Evolutionary conservation across 176 grass and related monocot species (phyloP).

Genomic region (Aegilops bicornis): DNA sequence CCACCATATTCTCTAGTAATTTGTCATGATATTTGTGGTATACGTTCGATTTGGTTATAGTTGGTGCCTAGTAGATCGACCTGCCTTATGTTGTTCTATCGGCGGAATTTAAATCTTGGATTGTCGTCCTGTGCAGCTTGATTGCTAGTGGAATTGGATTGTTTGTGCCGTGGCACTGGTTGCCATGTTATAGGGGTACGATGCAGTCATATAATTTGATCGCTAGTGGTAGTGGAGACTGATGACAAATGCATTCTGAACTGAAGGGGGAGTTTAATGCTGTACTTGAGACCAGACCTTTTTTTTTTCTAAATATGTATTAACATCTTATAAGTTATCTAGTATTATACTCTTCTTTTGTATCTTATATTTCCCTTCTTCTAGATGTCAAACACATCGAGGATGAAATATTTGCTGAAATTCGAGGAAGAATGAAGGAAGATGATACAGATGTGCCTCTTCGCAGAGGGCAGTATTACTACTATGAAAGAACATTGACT

Average conservation of each 20-base stretch:
- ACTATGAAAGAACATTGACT: conserved; percentile 69
- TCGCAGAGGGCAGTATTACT: conserved; percentile 64
- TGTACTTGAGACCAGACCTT: not conserved
- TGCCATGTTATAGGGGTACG: not conserved
- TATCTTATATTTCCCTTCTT: not conserved
- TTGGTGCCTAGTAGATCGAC: not conserved
- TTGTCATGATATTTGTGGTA: not conserved
- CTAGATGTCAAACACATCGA: conserved; percentile 76
- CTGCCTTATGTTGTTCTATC: not conserved
- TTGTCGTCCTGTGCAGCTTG: not conserved
- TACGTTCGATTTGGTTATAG: not conserved
- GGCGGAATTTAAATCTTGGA: not conserved
- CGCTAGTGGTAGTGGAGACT: not conserved
- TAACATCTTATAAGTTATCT: not conserved
- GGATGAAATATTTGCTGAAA: conserved; percentile 81
- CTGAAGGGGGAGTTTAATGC: not conserved
- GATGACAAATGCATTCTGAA: not conserved
- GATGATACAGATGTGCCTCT: conserved; percentile 64
- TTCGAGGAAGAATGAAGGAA: conserved; percentile 84
- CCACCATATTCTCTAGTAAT: not conserved
- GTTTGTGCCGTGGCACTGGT: not conserved
- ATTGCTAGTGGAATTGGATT: not conserved
- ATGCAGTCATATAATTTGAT: not conserved
- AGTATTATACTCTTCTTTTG: not conserved
- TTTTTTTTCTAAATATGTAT: not conserved